Conservation (phyloP, 257 asterid genomes). For the Lycium barbarum region DNA sequence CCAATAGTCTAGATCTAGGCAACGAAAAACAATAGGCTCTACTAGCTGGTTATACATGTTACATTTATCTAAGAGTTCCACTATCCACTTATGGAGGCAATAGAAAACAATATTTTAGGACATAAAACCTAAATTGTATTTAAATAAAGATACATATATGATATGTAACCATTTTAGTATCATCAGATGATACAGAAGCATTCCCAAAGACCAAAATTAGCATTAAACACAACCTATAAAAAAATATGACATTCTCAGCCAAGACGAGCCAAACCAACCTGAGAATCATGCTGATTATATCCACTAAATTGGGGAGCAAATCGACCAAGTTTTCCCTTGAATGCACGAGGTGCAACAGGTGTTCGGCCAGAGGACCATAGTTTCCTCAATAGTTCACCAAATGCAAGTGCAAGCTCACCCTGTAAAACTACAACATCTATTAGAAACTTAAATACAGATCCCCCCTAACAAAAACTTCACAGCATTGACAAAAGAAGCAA, state of each 20-base stretch:
- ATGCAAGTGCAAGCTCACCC: conserved; percentile 98
- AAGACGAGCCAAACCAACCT: conserved; percentile 53
- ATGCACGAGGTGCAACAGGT: conserved; percentile 87
- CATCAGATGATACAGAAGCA: neutral
- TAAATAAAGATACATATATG: no score
- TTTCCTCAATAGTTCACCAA: conserved; percentile 91
- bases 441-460: conserved; percentile 34
- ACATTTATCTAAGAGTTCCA: conserved; percentile 1
- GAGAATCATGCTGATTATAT: conserved; percentile 98
- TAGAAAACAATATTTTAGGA: neutral
- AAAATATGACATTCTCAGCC: conserved; percentile 19
- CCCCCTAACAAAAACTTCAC: conserved; percentile 26
- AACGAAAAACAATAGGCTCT: neutral
- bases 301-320: conserved; percentile 99
- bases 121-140: neutral
- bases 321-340: conserved; percentile 90
- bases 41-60: neutral
- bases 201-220: neutral
- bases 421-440: conserved; percentile 52
- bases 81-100: neutral
- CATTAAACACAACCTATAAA: neutral
- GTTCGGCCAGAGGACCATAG: conserved; percentile 94
- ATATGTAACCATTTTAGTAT: no score
- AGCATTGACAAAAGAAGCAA: conserved; percentile 38
- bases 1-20: neutral